phyloP scores from a whole-genome alignment of 2,329 filamentous ascomycete species.

The Claviceps cyperi region DNA sequence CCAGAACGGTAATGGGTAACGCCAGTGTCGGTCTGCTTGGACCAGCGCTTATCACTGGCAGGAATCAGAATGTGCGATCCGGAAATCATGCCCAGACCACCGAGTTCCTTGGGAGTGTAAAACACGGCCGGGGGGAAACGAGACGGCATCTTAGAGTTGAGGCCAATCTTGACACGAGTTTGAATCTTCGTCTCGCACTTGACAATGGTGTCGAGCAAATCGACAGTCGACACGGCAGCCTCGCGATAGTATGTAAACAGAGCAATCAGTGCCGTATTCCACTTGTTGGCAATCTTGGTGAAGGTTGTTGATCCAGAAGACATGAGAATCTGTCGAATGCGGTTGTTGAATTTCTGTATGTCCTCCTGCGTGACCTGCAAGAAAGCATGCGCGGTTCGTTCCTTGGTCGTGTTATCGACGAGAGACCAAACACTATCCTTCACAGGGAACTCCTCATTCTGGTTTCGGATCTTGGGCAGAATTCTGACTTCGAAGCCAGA shows the following conservation, averaged over 20 bases:
- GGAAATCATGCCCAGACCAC: slow-evolving; percentile 96
- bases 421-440: slow-evolving; percentile 98
- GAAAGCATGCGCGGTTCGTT: slow-evolving; percentile 94
- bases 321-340: slow-evolving; percentile 97
- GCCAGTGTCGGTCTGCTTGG: slow-evolving; percentile 91
- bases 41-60: slow-evolving; percentile 95
- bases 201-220: slow-evolving; percentile 89
- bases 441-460: slow-evolving; percentile 90
- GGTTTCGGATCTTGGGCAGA: slow-evolving; percentile 84
- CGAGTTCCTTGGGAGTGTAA: slow-evolving; percentile 95
- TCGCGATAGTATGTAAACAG: slow-evolving; percentile 98
- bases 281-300: slow-evolving; percentile 99
- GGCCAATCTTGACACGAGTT: slow-evolving; percentile 92
- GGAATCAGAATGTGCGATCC: slow-evolving; percentile 96
- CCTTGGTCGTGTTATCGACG: slow-evolving; percentile 91
- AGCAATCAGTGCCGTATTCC: slow-evolving; percentile 95
- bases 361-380: slow-evolving; percentile 96
- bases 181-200: slow-evolving; percentile 99
- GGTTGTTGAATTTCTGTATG: slow-evolving; percentile 97
- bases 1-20: slow-evolving; percentile 94
- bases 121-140: slow-evolving; percentile 97
- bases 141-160: slow-evolving; percentile 99
- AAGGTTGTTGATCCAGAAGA: slow-evolving; percentile 98
- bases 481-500: slow-evolving; percentile 95
- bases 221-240: slow-evolving; percentile 88